phyloP scores from a whole-genome alignment of 495 filamentous ascomycete genomes.

The Podospora conica region DNA sequence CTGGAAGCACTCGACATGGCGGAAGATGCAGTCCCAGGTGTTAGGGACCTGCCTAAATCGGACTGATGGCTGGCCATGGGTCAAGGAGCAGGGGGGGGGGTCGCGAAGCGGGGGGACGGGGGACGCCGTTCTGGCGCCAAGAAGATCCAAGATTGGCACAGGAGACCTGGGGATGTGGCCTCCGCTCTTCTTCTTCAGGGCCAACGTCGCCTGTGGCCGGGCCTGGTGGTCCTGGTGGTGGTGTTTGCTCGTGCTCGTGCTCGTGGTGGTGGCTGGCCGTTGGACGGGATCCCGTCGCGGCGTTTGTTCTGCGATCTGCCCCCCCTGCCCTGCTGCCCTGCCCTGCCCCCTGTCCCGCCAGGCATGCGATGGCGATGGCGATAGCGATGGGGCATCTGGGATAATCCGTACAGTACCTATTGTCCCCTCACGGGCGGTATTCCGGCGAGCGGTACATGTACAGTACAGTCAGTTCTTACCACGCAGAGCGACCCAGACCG shows the following conservation, averaged over 20 bases:
- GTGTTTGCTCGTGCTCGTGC: background rate
- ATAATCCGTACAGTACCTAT: too few species aligned
- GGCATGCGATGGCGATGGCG: constrained; percentile 20
- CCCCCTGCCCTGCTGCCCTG: constrained; percentile 6
- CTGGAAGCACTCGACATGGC: constrained; percentile 21
- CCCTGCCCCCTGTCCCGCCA: background rate
- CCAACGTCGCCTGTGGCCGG: background rate
- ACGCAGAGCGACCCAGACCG: background rate
- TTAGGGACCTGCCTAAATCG: constrained; percentile 35
- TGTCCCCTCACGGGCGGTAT: background rate
- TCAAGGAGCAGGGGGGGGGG: constrained; percentile 18
- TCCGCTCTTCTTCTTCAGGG: background rate
- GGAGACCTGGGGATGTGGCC: constrained; percentile 17
- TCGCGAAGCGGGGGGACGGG: constrained; percentile 28
- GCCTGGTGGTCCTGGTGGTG: too few species aligned
- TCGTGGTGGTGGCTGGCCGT: background rate
- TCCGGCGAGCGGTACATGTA: too few species aligned
- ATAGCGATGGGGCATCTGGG: background rate
- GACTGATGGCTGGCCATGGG: constrained; percentile 30
- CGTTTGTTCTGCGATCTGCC: background rate
- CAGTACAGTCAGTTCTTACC: too few species aligned
- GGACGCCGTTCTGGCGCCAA: background rate
- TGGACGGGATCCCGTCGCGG: background rate
- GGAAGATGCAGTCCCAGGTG: constrained; percentile 26
- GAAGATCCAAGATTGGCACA: constrained; percentile 2